Evolutionary conservation across 441 rosid species (phyloP), one percentile per base, ranked within the genome.

Genomic region (Daphne laureola): DNA sequence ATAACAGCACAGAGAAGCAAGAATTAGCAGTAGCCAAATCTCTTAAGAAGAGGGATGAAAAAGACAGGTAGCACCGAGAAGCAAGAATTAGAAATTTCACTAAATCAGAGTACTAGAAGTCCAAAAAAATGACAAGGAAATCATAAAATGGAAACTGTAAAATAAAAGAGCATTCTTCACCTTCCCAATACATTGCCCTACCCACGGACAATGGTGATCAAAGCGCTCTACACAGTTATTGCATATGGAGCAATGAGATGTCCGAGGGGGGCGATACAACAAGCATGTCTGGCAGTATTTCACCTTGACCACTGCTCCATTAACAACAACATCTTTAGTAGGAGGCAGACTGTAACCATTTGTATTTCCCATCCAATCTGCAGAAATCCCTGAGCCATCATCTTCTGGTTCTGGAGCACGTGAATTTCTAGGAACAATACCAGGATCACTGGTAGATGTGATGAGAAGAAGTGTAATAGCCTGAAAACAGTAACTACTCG

Each of bases 191-290:
- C 97, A 90, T 52, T 90, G 97, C 40, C 96, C 97, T 16, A 87
- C 94, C 97, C 97, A 84, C 0, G 96, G 97, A 61, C 97, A 87
- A 66, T 90, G 97, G 64, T 90, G 97, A 79, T 87, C 97, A 54
- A 90, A 84, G 43, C 84, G 87, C 66, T 84, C 94, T 7, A 86
- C 87, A 50, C 97, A 90, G 68, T 90, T 90, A 51, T 84, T 86
- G 54, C 97, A 86, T 45, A 78, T 72, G 23, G 97, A 90, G 74
- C 95, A 86, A 58, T 90, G 97, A 57, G 87, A 90, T 57, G 89
- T 84, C 6, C 97, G 80, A 16, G 97, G 96, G 2, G 94, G 89
- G 58, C 97, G 94, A 61, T 84, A 90, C 0, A 90, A 53, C 83
- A 71, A 73, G 71, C 96, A 90, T 1, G 97, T 87, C 43, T 71